A percentile compares a stretch with the other conserved stretches of the same genome.
These are phyloP conservation scores for Penicillium robsamsonii DNA, from an alignment of 495 filamentous ascomycete species.

Conservation along the genomic window DNA sequence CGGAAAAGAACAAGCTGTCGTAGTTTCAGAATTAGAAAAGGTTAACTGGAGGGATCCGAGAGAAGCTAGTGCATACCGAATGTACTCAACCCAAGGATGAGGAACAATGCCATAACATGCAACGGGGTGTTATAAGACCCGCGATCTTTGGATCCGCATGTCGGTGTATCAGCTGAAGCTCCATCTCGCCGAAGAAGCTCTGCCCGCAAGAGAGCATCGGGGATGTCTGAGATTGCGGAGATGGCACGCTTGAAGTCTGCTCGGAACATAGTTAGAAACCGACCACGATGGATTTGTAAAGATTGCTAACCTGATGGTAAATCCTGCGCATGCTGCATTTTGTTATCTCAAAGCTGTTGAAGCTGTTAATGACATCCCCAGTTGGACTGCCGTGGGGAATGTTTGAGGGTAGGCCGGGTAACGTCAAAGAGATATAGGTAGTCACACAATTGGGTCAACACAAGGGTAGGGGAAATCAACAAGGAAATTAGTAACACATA, in stretches of 20 bases:
- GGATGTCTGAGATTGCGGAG: slow-evolving; percentile 27
- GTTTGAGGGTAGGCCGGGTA: background rate
- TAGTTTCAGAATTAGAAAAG: slow-evolving; percentile 9
- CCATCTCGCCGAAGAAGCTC: slow-evolving; percentile 35
- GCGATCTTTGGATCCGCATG: slow-evolving; percentile 59
- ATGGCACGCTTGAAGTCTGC: slow-evolving; percentile 26
- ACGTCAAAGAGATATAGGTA: background rate
- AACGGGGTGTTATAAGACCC: slow-evolving; percentile 64
- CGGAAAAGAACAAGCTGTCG: slow-evolving; percentile 52
- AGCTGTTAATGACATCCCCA: slow-evolving; percentile 15
- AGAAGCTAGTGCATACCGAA: slow-evolving; percentile 50
- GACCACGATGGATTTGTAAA: background rate
- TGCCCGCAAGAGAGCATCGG: slow-evolving; percentile 32
- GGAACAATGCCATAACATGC: slow-evolving; percentile 74
- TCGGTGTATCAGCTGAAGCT: slow-evolving; percentile 28
- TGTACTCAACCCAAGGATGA: slow-evolving; percentile 72
- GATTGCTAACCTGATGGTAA: slow-evolving; percentile 17
- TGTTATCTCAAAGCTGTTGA: slow-evolving; percentile 13
- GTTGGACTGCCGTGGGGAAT: background rate
- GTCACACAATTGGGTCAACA: slow-evolving; percentile 5
- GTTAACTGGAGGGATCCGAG: background rate
- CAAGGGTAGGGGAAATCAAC: background rate
- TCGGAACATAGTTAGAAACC: background rate
- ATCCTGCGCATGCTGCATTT: slow-evolving; percentile 26
- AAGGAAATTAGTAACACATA: background rate